Base-by-base conservation (phyloP, 805 yeast species). In the Ogataea glucozyma region DNA sequence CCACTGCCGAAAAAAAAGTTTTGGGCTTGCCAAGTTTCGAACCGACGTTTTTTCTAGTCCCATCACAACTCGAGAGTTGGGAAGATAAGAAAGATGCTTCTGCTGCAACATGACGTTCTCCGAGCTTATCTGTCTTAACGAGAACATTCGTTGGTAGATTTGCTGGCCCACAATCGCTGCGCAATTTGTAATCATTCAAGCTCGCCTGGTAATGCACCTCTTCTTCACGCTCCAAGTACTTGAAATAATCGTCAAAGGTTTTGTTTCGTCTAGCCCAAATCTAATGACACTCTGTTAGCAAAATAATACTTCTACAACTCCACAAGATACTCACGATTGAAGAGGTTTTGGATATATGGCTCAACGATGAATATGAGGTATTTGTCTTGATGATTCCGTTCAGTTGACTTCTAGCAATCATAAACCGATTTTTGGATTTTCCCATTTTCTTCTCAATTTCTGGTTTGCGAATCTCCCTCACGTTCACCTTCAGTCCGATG, bases 371-470 rank as follows among this genome's bases (percentile, higher is more conserved):
- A 4, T 9, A 22, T 20, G 14, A 11, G 2, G 4, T n/a, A 13
- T 36, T 26, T 5, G 21, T 12, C 14, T 40, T 38, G 1, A 46
- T 32, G 2, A 48, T 41, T 2, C 54, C 52, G 26, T 40, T 48
- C 14, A 51, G 22, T 14, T 48, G 20, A 6, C 44, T 33, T 24
- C 54, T 33, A 11, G 49, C 48, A n/a, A 51, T 46, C 33, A 51
- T 41, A 29, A 51, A 51, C 14, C 52, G 32, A 18, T 51, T 51
- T 30, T 38, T 48, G 3, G 54, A 40, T 21, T 47, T 48, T 10
- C 46, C 42, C 8, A 46, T 21, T 22, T 34, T 34, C n/a, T 34
- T 34, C 17, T 23, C 38, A 16, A 34, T 16, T 13, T 34, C 30
- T 11, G 38, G 38, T 11, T 34, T 34, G 9, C 38, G 20, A 4